Conservation (phyloP, 2,329 filamentous ascomycete genomes). For the Leptographium lundbergii region DNA sequence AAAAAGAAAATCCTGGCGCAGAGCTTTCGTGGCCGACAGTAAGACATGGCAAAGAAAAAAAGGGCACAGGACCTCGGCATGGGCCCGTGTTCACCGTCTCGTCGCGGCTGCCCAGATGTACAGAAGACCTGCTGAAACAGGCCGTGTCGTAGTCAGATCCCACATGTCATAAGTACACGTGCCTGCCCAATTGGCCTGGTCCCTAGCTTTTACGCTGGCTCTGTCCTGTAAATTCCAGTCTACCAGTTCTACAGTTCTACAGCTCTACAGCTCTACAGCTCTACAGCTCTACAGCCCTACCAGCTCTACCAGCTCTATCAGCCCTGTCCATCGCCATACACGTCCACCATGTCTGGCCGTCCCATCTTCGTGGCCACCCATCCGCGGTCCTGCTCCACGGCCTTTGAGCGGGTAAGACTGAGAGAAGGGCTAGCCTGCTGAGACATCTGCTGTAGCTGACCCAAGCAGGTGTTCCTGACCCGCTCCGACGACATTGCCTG, state of each 20-base stretch:
- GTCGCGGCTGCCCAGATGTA: too few relatives aligned
- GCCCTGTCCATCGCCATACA: too few relatives aligned
- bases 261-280: background rate
- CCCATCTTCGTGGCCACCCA: constrained; percentile 91
- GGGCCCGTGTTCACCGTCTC: too few relatives aligned
- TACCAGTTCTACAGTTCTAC: background rate
- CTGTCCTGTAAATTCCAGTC: background rate
- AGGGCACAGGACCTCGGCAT: too few relatives aligned
- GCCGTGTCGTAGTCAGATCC: too few relatives aligned
- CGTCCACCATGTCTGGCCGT: constrained; percentile 52
- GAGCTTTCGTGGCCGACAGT: background rate
- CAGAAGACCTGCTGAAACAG: too few relatives aligned
- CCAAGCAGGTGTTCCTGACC: constrained; percentile 82
- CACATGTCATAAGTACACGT: background rate
- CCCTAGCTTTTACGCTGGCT: background rate
- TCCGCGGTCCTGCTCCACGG: constrained; percentile 88
- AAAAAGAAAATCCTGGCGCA: background rate
- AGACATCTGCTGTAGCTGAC: background rate
- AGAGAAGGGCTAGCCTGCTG: too few relatives aligned
- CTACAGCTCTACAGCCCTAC: background rate
- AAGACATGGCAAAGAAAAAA: too few relatives aligned
- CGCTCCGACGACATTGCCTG: constrained; percentile 68
- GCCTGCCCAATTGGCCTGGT: background rate
- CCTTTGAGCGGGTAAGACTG: constrained; percentile 77
- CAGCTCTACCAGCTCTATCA: background rate